Evolutionary conservation across 2,329 filamentous ascomycete genomes (phyloP), one percentile per base, ranked within the genome.

Genomic region (Truncatella angustata): DNA sequence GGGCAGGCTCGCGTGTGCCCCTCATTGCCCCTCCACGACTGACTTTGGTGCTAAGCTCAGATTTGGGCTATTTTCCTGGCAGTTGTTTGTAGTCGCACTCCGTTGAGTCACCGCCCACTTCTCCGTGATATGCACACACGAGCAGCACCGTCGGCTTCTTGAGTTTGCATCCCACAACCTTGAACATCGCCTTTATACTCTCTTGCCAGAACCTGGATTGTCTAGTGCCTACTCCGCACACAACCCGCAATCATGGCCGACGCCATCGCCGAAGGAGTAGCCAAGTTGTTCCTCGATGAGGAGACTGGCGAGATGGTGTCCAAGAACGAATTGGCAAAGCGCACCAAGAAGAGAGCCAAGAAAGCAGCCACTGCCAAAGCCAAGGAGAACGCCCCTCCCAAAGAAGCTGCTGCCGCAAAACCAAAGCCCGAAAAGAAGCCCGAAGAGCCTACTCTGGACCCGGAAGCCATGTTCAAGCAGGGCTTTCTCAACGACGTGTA

Each of bases 401-500:
- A 53, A 50, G n/a, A 59, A 58, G 36, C 56, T 30, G 43, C 64
- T 52, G 53, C 62, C 14, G 51, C 58, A 5, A 71, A 73, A 46
- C 60, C 71, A 5, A 72, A 73, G 49, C 60, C 71, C 4, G 79
- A 81, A 63, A 71, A 74, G 48, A 80, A 80, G 65, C 64, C 69
- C 20, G 75, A 76, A 28, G 71, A 75, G 50, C 63, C 69, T 5
- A 63, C 69, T 36, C 63, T 80, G 37, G 81, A 84, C 56, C 75
- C 79, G 0, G 79, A 89, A 56, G 76, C 80, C 58, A 91, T 92
- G 81, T 93, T 92, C 76, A 89, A 90, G 72, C 80, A 85, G 63
- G 89, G 88, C 35, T 93, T 91, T 72, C 78, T 92, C 32, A 76
- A 80, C 48, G 83, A 87, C 4, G 87, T 92, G 26, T 90, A 86